Conservation (phyloP, 805 yeast species). For the Tetrapisispora phaffii region DNA sequence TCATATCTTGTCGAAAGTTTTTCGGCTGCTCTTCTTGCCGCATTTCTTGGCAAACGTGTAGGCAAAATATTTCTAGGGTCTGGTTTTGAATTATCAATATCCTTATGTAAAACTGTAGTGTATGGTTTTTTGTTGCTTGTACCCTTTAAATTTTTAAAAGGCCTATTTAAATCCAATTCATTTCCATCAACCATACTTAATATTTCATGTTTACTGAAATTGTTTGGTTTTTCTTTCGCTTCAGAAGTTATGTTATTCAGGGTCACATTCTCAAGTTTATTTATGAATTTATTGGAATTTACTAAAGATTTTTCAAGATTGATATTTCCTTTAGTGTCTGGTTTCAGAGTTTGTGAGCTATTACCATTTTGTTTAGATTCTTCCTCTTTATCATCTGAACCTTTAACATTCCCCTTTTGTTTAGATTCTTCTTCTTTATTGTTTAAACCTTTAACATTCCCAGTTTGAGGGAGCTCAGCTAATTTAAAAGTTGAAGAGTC, state of each 20-base stretch:
- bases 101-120: slow-evolving; percentile 21
- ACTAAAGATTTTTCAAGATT: too few relatives aligned
- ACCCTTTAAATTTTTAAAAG: slow-evolving; percentile 12
- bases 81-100: slow-evolving; percentile 25
- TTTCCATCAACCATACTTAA: slow-evolving; percentile 21
- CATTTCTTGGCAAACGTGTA: slow-evolving; percentile 19
- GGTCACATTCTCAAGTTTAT: too few relatives aligned
- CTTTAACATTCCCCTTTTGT: background rate
- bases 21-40: slow-evolving; percentile 26
- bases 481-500: background rate
- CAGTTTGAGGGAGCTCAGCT: slow-evolving; percentile 2
- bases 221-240: background rate
- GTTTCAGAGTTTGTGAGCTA: too few relatives aligned
- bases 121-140: slow-evolving; percentile 17
- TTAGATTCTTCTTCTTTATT: background rate
- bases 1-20: slow-evolving; percentile 12
- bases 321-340: too few relatives aligned
- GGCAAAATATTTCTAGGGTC: slow-evolving; percentile 26
- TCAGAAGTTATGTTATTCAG: slow-evolving; percentile 11
- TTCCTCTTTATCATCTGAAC: background rate
- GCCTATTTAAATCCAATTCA: slow-evolving; percentile 12
- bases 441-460: background rate
- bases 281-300: too few relatives aligned
- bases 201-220: slow-evolving; percentile 18
- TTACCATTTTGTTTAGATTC: background rate